phyloP scores from a whole-genome alignment of 2,329 filamentous ascomycete species.

The Xylaria arbuscula region DNA sequence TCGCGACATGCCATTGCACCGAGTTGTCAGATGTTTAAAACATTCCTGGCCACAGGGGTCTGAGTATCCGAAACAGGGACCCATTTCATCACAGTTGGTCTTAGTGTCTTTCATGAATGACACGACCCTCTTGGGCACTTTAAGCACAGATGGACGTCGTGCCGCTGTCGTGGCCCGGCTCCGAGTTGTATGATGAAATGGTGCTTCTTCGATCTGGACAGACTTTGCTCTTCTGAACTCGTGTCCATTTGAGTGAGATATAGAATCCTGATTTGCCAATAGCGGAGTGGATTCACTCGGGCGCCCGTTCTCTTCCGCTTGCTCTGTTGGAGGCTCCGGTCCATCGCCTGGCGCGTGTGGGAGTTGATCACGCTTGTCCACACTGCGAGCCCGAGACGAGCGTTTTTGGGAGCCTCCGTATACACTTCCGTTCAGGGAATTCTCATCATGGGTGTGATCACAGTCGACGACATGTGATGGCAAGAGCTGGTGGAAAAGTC shows the following conservation, averaged over 20 bases:
- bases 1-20: conserved; percentile 51
- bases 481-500: conserved; percentile 77
- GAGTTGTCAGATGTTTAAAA: conserved; percentile 66
- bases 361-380: conserved; percentile 38
- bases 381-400: conserved; percentile 44
- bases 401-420: conserved; percentile 44
- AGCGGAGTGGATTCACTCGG: conserved; percentile 62
- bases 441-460: conserved; percentile 76
- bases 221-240: conserved; percentile 47
- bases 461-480: conserved; percentile 85
- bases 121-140: conserved; percentile 67
- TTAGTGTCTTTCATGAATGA: conserved; percentile 75
- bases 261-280: conserved; percentile 48
- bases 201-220: conserved; percentile 37
- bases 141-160: conserved; percentile 64
- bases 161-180: conserved; percentile 49
- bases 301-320: conserved; percentile 38
- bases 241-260: conserved; percentile 43
- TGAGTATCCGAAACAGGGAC: conserved; percentile 72
- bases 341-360: conserved; percentile 29
- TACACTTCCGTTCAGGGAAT: conserved; percentile 49
- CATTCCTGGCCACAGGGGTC: conserved; percentile 75
- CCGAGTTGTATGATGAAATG: conserved; percentile 37
- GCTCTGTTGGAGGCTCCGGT: conserved; percentile 32
- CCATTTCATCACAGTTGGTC: conserved; percentile 68